Evolutionary conservation across 179 eudicot species (phyloP), one percentile per base, ranked within the genome.

Genomic region (Kewa caespitosa): DNA sequence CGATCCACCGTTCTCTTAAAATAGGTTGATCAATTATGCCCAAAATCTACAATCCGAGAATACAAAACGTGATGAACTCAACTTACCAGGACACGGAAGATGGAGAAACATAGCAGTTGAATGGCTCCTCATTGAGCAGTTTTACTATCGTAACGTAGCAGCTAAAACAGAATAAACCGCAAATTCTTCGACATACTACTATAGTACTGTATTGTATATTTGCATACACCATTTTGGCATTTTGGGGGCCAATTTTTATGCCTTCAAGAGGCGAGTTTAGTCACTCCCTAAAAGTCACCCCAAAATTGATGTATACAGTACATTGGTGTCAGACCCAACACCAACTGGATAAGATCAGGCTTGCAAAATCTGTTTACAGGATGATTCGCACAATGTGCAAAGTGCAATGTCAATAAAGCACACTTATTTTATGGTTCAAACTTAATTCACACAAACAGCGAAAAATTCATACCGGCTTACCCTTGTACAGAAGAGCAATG

Each of bases 21-120:
- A 95, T 68, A 74, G 99, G 99, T 79, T 95, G 99, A 84, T 95
- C 92, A 84, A 95, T 90, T 63, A 95, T 72, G 75, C 98, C 99
- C 70, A 95, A 86, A 68, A 93, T 86, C 99, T 95, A 78, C 60
- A 82, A 55, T 31, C 36, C 77, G 55, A 73, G 25, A 61, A 75
- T 74, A 39, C 43, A 23, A 38, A n/a, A 18, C 32, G n/a, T 65
- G 39, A 62, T 32, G 76, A 69, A 59, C 64, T 33, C 38, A 74
- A 30, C 15, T n/a, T n/a, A n/a, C n/a, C 20, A 74, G 14, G 38
- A 28, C 33, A 57, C 25, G 6, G 28, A 31, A 11, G 50, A 12
- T 3, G 11, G 50, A 62, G 27, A 70, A 20, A 30, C 31, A 18
- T 17, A 37, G 60, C 48, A 71, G 67, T 38, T 13, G 64, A 43